phyloP scores from a whole-genome alignment of 2,329 filamentous ascomycete species.

The Purpureocillium lavendulum region DNA sequence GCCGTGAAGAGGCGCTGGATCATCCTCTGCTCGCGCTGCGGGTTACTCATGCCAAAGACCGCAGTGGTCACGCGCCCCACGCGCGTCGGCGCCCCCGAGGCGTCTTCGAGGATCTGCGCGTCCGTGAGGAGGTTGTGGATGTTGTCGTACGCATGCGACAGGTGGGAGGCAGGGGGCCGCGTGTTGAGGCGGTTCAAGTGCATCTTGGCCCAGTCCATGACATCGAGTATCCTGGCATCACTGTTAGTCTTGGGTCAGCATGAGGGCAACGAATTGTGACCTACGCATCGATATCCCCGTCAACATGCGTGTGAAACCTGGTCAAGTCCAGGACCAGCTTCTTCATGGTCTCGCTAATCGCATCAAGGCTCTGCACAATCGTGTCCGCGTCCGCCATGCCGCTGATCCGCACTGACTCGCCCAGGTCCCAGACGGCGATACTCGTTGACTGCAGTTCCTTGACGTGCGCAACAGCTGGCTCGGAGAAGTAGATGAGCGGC shows the following conservation, averaged over 20 bases:
- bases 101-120: conserved; percentile 50
- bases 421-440: conserved; percentile 88
- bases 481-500: conserved; percentile 89
- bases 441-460: conserved; percentile 84
- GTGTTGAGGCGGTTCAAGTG: conserved; percentile 66
- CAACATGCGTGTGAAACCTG: conserved; percentile 86
- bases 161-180: conserved; percentile 43
- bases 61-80: conserved; percentile 62
- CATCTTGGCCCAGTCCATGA: conserved; percentile 92
- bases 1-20: conserved; percentile 79
- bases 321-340: conserved; percentile 78
- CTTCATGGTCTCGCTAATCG: conserved; percentile 77
- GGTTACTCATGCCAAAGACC: conserved; percentile 70
- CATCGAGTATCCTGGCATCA: conserved; percentile 63
- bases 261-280: conserved; percentile 12
- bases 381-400: conserved; percentile 86
- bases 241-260: neutral
- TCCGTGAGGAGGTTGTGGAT: conserved; percentile 68
- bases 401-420: conserved; percentile 78
- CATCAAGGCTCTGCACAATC: conserved; percentile 80
- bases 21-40: conserved; percentile 71
- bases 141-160: conserved; percentile 72
- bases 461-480: conserved; percentile 79
- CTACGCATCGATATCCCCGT: conserved; percentile 81
- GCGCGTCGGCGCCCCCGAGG: conserved; percentile 50